phyloP scores from a whole-genome alignment of 306 rosid species.

The Senna siamea region DNA sequence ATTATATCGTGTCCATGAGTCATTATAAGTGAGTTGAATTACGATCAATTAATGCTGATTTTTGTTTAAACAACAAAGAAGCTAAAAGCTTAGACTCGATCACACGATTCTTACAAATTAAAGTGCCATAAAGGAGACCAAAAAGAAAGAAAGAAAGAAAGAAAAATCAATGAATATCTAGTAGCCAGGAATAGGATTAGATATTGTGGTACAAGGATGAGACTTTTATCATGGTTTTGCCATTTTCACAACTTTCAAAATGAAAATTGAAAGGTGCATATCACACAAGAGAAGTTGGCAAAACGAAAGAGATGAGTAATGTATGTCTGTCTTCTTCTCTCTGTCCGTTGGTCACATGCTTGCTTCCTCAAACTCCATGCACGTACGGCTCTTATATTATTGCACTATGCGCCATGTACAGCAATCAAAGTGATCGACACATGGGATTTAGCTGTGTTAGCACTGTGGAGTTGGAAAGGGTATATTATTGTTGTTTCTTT shows the following conservation, averaged over 20 bases:
- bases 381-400: conserved; percentile 14
- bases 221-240: conserved; percentile 9
- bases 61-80: background rate
- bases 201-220: conserved; percentile 3
- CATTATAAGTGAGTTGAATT: too few species aligned
- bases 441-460: conserved; percentile 33
- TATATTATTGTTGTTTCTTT: conserved; percentile 32
- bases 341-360: conserved; percentile 17
- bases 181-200: background rate
- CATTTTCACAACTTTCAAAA: conserved; percentile 12
- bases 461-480: conserved; percentile 33
- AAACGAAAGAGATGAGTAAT: background rate
- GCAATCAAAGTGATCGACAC: conserved; percentile 20
- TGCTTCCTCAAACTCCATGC: conserved; percentile 27
- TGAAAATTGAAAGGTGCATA: background rate
- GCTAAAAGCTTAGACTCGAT: background rate
- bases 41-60: background rate
- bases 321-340: background rate
- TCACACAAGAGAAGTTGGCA: background rate
- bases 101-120: background rate
- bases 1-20: too few species aligned
- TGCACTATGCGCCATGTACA: background rate
- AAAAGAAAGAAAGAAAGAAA: background rate
- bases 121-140: background rate
- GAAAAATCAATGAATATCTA: background rate